Conservation (phyloP, 371 early-diverging fungal genomes). For the Lichtheimia hyalospora region DNA sequence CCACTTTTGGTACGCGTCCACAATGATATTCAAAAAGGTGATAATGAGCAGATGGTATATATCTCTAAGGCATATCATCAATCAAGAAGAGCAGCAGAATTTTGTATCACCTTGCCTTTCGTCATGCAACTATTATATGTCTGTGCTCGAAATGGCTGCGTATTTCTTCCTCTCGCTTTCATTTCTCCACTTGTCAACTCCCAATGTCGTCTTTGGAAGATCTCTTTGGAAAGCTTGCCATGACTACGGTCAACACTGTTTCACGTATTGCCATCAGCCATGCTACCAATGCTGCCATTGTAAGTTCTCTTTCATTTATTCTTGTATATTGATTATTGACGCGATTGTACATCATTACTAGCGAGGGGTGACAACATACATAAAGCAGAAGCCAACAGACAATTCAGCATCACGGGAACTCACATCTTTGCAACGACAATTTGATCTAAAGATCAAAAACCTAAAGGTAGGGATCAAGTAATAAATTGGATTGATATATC, state of each 20-base stretch:
- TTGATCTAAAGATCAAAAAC: conserved; percentile 47
- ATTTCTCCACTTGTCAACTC: neutral
- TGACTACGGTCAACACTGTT: conserved; percentile 71
- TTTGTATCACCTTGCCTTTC: too few relatives aligned
- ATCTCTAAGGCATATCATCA: too few relatives aligned
- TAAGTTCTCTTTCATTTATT: conserved; percentile 27
- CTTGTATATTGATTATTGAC: neutral
- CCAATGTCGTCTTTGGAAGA: conserved; percentile 54
- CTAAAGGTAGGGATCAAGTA: conserved; percentile 27
- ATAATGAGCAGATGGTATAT: too few relatives aligned
- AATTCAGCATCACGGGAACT: conserved; percentile 35
- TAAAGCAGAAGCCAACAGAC: conserved; percentile 40
- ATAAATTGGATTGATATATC: neutral
- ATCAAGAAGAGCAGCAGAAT: too few relatives aligned
- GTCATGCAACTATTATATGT: too few relatives aligned
- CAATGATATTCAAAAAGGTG: too few relatives aligned
- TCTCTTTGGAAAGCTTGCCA: conserved; percentile 65
- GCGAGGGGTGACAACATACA: conserved; percentile 59
- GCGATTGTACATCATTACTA: conserved; percentile 10
- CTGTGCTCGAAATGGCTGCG: conserved; percentile 5
- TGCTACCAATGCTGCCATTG: conserved; percentile 67
- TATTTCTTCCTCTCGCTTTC: neutral
- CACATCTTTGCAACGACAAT: conserved; percentile 34
- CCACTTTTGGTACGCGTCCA: too few relatives aligned
- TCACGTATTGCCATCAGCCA: conserved; percentile 74